Evolutionary conservation across 345 rosid species (phyloP).

Genomic region (Gossypium ekmanianum): DNA sequence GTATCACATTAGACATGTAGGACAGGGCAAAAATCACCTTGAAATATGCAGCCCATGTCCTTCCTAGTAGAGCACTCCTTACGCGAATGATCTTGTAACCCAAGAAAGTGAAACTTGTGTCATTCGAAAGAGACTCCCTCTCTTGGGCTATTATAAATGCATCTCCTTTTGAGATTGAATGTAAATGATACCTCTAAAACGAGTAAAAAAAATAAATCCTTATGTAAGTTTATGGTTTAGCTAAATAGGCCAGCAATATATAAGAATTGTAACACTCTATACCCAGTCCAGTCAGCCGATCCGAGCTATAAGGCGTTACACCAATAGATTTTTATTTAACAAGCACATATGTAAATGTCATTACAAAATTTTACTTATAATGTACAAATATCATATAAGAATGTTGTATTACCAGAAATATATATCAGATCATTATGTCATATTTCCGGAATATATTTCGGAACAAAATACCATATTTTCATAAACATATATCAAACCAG

Average conservation of each 20-base stretch:
- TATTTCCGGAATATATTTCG: too few species aligned
- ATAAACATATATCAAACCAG: too few species aligned
- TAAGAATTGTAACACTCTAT: neutral
- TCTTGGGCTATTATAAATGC: slow-evolving; percentile 8
- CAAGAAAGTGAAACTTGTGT: slow-evolving; percentile 12
- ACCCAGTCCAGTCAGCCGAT: too few species aligned
- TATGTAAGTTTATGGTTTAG: neutral
- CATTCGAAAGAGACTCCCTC: slow-evolving; percentile 5
- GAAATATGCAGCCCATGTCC: slow-evolving; percentile 20
- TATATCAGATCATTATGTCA: too few species aligned
- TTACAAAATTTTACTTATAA: too few species aligned
- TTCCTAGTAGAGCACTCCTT: slow-evolving; percentile 6
- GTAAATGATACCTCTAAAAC: slow-evolving; percentile 5
- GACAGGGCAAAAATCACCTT: slow-evolving; percentile 9
- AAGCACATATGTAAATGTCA: too few species aligned
- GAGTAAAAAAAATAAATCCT: neutral
- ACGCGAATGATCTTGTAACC: slow-evolving; percentile 10
- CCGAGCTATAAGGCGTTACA: too few species aligned
- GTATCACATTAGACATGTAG: slow-evolving; percentile 15
- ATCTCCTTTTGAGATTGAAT: too few species aligned
- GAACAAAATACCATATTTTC: too few species aligned
- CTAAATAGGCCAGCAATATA: neutral
- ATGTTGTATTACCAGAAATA: too few species aligned
- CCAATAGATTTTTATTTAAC: too few species aligned
- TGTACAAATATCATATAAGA: too few species aligned